A percentile compares a stretch with the other conserved stretches of the same genome.
These are phyloP conservation scores for Citrus cavaleriei DNA, from an alignment of 345 rosid genomes.

Conservation along the genomic window DNA sequence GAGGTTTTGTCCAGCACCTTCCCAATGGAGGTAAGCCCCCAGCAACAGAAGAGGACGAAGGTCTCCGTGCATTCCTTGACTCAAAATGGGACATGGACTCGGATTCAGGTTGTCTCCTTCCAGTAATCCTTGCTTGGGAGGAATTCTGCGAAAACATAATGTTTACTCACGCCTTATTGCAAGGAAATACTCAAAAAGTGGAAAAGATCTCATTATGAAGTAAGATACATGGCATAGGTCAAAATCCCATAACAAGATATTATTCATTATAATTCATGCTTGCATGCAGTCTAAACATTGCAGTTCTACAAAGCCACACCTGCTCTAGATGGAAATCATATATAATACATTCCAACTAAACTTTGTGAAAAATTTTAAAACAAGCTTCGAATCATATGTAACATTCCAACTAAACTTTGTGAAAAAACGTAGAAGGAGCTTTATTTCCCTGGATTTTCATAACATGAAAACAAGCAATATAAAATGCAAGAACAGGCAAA, in stretches of 20 bases:
- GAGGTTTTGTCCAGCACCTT: conserved; percentile 47
- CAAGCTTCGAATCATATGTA: neutral
- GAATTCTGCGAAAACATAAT: conserved; percentile 45
- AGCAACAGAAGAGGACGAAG: conserved; percentile 72
- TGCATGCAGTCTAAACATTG: neutral
- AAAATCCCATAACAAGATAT: neutral
- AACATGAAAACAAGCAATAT: neutral
- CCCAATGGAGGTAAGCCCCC: conserved; percentile 88
- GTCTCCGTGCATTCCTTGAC: conserved; percentile 57
- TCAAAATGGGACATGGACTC: conserved; percentile 58
- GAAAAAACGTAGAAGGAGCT: neutral
- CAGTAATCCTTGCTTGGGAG: conserved; percentile 53
- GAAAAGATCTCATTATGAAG: neutral
- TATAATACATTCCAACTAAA: neutral
- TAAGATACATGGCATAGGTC: conserved; percentile 1
- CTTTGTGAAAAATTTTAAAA: neutral
- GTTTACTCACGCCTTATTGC: neutral
- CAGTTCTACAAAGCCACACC: neutral
- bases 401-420: neutral
- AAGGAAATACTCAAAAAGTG: neutral
- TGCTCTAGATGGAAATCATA: neutral
- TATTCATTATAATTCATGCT: neutral
- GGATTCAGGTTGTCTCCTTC: conserved; percentile 64
- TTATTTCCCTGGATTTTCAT: neutral
- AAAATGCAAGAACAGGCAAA: neutral